Evolutionary conservation across 306 rosid species (phyloP).

Genomic region (Cicer judaicum): DNA sequence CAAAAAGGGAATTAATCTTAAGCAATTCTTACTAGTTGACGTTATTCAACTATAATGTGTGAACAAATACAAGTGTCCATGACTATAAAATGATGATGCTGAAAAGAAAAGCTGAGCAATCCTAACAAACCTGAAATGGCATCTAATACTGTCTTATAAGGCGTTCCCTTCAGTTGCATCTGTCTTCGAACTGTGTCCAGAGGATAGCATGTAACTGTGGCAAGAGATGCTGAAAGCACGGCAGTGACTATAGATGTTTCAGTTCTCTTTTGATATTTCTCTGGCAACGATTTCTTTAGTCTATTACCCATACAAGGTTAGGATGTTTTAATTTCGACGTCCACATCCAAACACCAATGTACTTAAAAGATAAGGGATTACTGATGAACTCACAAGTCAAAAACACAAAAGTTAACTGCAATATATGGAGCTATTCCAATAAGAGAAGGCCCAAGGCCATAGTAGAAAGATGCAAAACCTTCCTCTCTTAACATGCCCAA

Average conservation of each 20-base stretch:
- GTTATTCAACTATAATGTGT: not conserved
- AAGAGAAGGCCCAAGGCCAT: slow-evolving; percentile 93
- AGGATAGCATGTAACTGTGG: slow-evolving; percentile 86
- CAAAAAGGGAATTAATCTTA: slow-evolving; percentile 16
- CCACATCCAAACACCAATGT: slow-evolving; percentile 30
- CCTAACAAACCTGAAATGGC: slow-evolving; percentile 79
- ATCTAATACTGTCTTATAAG: slow-evolving; percentile 80
- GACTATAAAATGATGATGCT: not conserved
- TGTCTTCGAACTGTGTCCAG: slow-evolving; percentile 89
- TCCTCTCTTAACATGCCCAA: slow-evolving; percentile 81
- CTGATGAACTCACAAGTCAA: slow-evolving; percentile 76
- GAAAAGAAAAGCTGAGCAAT: slow-evolving; percentile 18
- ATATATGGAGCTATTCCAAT: slow-evolving; percentile 88
- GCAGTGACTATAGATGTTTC: slow-evolving; percentile 78
- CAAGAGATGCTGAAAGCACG: slow-evolving; percentile 72
- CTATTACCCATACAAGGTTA: slow-evolving; percentile 55
- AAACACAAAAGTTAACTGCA: slow-evolving; percentile 87
- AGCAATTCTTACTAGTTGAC: slow-evolving; percentile 1
- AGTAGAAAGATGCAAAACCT: slow-evolving; percentile 81
- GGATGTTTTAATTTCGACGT: slow-evolving; percentile 36
- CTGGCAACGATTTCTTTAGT: slow-evolving; percentile 86
- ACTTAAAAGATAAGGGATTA: slow-evolving; percentile 37
- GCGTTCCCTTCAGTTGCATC: slow-evolving; percentile 92
- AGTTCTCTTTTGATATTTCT: slow-evolving; percentile 72
- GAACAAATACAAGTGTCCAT: not conserved